Conservation (phyloP, 2,329 filamentous ascomycete species). For the Xylariaceae sp. region DNA sequence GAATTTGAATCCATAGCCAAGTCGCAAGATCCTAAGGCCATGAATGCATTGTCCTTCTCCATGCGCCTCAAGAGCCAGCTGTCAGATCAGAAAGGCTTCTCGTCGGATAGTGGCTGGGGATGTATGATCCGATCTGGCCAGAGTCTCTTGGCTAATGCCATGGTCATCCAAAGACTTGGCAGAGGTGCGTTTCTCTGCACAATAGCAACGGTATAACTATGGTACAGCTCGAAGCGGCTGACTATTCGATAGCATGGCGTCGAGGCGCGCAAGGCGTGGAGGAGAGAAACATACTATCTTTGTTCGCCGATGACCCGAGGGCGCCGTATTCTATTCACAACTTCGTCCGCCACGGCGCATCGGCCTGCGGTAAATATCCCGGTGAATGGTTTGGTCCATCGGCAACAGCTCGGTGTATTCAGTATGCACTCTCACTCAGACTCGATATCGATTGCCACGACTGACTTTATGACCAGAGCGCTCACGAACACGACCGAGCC, state of each 20-base stretch:
- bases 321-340: conserved; percentile 93
- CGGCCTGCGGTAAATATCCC: conserved; percentile 86
- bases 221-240: conserved; percentile 5
- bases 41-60: conserved; percentile 70
- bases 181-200: conserved; percentile 54
- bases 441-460: background rate
- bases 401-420: conserved; percentile 88
- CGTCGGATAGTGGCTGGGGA: conserved; percentile 93
- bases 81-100: conserved; percentile 75
- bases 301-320: conserved; percentile 82
- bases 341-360: conserved; percentile 84
- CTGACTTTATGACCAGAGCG: conserved; percentile 49
- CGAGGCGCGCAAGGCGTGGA: conserved; percentile 51
- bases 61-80: conserved; percentile 81
- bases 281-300: conserved; percentile 67
- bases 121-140: conserved; percentile 99
- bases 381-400: conserved; percentile 99
- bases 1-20: conserved; percentile 80
- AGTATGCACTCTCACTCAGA: conserved; percentile 51
- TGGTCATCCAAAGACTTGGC: conserved; percentile 68
- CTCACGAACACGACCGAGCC: conserved; percentile 64
- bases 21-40: conserved; percentile 68
- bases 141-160: conserved; percentile 82
- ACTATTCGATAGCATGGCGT: conserved; percentile 63
- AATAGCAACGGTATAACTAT: background rate